Conservation (phyloP, 129 eudicot species). For the Flaveria sonorensis region DNA sequence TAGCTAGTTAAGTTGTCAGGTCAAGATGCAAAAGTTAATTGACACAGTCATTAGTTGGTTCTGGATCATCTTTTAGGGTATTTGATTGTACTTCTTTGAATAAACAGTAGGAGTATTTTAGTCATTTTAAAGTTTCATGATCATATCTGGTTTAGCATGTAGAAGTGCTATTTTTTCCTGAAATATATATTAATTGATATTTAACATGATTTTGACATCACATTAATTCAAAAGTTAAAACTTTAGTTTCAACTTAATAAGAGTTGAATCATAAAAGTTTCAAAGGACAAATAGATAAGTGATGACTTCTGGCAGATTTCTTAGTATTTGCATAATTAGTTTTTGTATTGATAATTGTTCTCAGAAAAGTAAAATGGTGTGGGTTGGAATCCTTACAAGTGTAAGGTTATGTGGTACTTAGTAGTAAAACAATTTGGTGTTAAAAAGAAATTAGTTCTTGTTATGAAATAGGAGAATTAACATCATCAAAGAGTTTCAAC, state of each 20-base stretch:
- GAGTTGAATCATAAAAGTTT: no score
- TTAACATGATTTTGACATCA: background rate
- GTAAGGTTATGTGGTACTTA: no score
- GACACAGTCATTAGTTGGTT: background rate
- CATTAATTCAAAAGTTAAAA: background rate
- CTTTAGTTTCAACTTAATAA: no score
- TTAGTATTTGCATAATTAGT: no score
- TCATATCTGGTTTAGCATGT: background rate
- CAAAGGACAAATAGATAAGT: background rate
- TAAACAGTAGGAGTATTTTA: background rate
- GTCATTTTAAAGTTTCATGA: background rate
- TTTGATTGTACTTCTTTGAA: constrained; percentile 19
- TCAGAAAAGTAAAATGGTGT: no score
- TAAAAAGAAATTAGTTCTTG: background rate
- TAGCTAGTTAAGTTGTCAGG: constrained; percentile 27
- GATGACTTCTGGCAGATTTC: background rate
- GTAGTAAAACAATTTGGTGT: no score
- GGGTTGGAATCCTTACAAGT: no score
- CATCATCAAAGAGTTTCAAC: background rate
- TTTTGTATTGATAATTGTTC: no score
- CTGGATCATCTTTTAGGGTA: constrained; percentile 11
- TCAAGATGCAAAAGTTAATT: constrained; percentile 26
- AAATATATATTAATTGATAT: background rate
- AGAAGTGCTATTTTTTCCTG: background rate
- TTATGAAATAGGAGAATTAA: background rate